Evolutionary conservation across 345 rosid genomes (phyloP).

Genomic region (Camelina laxa): DNA sequence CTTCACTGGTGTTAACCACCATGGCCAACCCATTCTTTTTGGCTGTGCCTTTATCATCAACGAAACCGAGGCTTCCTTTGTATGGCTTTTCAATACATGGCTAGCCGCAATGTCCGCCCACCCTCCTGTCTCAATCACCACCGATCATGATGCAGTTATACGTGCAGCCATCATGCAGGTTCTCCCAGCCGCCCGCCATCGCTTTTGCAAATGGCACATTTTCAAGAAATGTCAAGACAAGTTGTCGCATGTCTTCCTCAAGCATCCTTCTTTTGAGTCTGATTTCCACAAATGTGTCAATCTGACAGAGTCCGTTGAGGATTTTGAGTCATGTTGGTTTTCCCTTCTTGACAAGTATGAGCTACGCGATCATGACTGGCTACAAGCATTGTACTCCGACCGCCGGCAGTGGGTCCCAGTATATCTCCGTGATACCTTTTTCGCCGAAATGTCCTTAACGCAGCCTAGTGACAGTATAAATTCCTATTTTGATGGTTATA

Average conservation of each 20-base stretch:
- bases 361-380: conserved; percentile 66
- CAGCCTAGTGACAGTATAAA: conserved; percentile 63
- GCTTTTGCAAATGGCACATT: conserved; percentile 68
- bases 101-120: conserved; percentile 58
- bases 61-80: conserved; percentile 62
- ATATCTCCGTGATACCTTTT: conserved; percentile 62
- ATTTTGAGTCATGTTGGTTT: conserved; percentile 53
- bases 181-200: conserved; percentile 61
- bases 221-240: conserved; percentile 58
- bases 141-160: conserved; percentile 61
- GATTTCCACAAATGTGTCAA: conserved; percentile 56
- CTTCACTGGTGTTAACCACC: conserved; percentile 63
- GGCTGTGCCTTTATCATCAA: conserved; percentile 66
- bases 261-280: conserved; percentile 53
- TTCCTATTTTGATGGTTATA: conserved; percentile 69
- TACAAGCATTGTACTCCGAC: conserved; percentile 55
- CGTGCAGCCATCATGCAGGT: conserved; percentile 60
- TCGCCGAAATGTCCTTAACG: conserved; percentile 63
- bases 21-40: conserved; percentile 65
- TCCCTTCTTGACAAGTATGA: conserved; percentile 54
- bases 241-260: conserved; percentile 50
- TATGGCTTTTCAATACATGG: conserved; percentile 70
- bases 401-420: conserved; percentile 73
- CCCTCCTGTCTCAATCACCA: conserved; percentile 64
- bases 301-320: conserved; percentile 49